Base-by-base conservation (phyloP, 805 yeast genomes). In the Candida xiaguanensis region DNA sequence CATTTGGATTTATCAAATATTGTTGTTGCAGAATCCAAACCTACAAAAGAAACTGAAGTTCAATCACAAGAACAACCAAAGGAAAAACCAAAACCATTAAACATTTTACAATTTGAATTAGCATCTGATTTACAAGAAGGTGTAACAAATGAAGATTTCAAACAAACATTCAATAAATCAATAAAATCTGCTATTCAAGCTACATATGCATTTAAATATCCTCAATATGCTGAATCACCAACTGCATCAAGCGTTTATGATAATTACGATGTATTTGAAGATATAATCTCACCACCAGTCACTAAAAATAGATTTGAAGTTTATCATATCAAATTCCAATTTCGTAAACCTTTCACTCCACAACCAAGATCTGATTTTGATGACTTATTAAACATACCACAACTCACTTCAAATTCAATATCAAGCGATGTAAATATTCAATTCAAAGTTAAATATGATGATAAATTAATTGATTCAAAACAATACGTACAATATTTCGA, bases 1-100 rank as follows among this genome's bases (percentile, higher is more conserved):
- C 81, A 77, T 51, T 67, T 89, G 47, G 96, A 90, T 56, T 67
- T 89, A 43, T 74, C 87, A 30, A 77, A 83, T 58, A 78, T 89
- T 45, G 74, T 75, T 36, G 48, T 74, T 35, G 70, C 68, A 25
- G 56, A 61, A 16, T 52, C 53, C 41, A 48, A 38, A 36, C 47
- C 36, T 9, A 19, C 8, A 26, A 44, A 37, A 9, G 41, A 46
- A 8, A 42, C n/a, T n/a, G n/a, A 45, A n/a, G 24, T 9, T 20
- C 6, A 20, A 20, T 9, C 24, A 20, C 41, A 50, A n/a, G 48
- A 43, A 18, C 41, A 39, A 20, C 4, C 36, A 29, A 20, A 18
- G 12, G 50, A 46, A 32, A 49, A 48, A 15, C 54, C 58, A n/a
- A 55, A 53, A 38, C 69, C 70, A 17, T 38, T 47, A 28, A 63